Percentiles rank a stretch among this genome's conserved stretches.
These are phyloP conservation scores for Xylariaceae sp. DNA, from an alignment of 2,329 filamentous ascomycete genomes.

Conservation along the genomic window DNA sequence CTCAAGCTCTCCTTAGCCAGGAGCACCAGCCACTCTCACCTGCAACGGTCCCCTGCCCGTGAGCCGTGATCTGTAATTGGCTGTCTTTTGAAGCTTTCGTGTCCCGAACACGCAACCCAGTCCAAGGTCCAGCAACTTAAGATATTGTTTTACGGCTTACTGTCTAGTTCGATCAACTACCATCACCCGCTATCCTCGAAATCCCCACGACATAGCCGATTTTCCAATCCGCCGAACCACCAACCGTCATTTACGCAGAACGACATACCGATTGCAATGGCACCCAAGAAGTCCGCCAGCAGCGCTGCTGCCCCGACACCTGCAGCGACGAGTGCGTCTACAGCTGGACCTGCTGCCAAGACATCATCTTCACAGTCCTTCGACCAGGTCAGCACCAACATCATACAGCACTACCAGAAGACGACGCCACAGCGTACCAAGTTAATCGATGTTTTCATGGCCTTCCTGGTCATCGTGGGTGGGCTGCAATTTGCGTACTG, in stretches of 20 bases:
- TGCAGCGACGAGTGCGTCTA: constrained; percentile 14
- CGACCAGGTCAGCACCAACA: constrained; percentile 60
- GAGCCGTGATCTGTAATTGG: background rate
- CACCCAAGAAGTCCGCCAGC: constrained; percentile 43
- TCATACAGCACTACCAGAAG: constrained; percentile 74
- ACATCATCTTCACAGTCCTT: constrained; percentile 28
- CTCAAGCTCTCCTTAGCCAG: constrained; percentile 10
- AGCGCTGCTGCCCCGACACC: constrained; percentile 14
- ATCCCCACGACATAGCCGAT: constrained; percentile 3
- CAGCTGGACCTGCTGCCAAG: constrained; percentile 9
- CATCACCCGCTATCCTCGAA: constrained; percentile 5
- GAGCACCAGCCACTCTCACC: constrained; percentile 5
- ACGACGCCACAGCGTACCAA: constrained; percentile 87
- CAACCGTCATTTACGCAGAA: too few species aligned
- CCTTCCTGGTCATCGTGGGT: constrained; percentile 78
- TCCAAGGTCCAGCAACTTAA: constrained; percentile 7
- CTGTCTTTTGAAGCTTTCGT: constrained; percentile 30
- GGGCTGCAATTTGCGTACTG: constrained; percentile 94
- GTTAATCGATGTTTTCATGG: constrained; percentile 87
- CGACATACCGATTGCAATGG: constrained; percentile 33
- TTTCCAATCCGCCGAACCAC: too few species aligned
- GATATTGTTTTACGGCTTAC: background rate
- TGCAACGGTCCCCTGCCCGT: background rate
- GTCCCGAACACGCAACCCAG: constrained; percentile 25
- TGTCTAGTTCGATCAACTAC: constrained; percentile 1